Evolutionary conservation across 2,329 filamentous ascomycete genomes (phyloP).

Genomic region (Hymenoscyphus fructigenus): DNA sequence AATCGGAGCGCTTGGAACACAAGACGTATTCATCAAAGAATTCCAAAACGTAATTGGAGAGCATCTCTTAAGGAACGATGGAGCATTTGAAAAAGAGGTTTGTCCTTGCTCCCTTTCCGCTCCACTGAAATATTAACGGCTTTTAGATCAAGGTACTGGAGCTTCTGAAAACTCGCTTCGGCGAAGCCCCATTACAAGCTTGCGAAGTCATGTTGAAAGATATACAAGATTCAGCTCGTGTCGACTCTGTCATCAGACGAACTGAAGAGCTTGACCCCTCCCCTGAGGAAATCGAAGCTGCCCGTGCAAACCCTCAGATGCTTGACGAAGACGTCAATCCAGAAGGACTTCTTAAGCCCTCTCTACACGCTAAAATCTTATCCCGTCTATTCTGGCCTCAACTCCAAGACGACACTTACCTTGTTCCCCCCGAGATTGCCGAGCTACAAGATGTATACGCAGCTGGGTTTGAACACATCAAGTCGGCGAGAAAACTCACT

Average conservation of each 20-base stretch:
- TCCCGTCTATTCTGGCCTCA: constrained; percentile 93
- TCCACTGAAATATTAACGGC: not conserved
- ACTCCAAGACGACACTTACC: constrained; percentile 68
- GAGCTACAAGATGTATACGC: constrained; percentile 70
- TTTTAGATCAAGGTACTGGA: constrained; percentile 71
- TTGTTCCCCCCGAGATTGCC: constrained; percentile 57
- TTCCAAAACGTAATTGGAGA: constrained; percentile 88
- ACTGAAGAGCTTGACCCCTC: constrained; percentile 43
- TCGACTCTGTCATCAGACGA: constrained; percentile 67
- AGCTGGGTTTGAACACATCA: constrained; percentile 73
- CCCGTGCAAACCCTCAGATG: constrained; percentile 21
- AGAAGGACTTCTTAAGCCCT: constrained; percentile 37
- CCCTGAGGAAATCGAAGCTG: constrained; percentile 30
- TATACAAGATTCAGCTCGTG: constrained; percentile 75
- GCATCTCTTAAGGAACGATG: constrained; percentile 66
- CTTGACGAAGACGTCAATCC: constrained; percentile 38
- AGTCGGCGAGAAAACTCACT: constrained; percentile 79
- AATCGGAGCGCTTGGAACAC: constrained; percentile 82
- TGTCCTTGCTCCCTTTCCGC: constrained; percentile 1
- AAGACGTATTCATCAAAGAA: constrained; percentile 91
- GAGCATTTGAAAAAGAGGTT: constrained; percentile 70
- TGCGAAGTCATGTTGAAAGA: constrained; percentile 98
- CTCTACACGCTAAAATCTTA: constrained; percentile 77
- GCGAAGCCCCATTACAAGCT: constrained; percentile 80
- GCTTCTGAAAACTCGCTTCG: constrained; percentile 84